Evolutionary conservation across 2,329 filamentous ascomycete species (phyloP).

Genomic region (Pseudohalonectria lignicola): DNA sequence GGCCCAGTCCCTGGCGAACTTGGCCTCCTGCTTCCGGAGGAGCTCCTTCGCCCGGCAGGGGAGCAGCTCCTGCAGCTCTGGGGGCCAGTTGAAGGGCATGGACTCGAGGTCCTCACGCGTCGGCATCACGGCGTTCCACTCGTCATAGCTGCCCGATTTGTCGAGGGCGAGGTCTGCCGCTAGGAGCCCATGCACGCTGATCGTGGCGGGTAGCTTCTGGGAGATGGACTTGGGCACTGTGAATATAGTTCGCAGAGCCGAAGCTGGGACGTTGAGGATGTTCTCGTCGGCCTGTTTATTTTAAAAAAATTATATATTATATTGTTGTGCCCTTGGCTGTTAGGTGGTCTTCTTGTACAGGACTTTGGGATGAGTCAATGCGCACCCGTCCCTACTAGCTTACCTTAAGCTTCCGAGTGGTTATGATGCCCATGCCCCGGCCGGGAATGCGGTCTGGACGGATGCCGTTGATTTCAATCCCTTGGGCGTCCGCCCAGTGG

Average conservation of each 20-base stretch:
- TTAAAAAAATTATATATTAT: neutral
- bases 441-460: conserved; percentile 56
- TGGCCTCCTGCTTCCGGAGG: conserved; percentile 38
- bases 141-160: conserved; percentile 29
- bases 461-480: conserved; percentile 58
- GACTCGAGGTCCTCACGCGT: conserved; percentile 42
- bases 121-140: conserved; percentile 62
- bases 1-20: conserved; percentile 28
- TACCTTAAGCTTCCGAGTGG: conserved; percentile 56
- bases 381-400: no score
- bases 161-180: conserved; percentile 56
- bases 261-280: conserved; percentile 54
- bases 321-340: neutral
- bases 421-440: conserved; percentile 68
- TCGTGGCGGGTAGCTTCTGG: conserved; percentile 36
- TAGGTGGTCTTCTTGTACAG: neutral
- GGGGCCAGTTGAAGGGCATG: conserved; percentile 38
- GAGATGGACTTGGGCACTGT: conserved; percentile 44
- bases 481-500: conserved; percentile 54
- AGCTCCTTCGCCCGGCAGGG: conserved; percentile 31
- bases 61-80: conserved; percentile 31
- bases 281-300: conserved; percentile 29
- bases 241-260: conserved; percentile 53
- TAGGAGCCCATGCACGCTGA: conserved; percentile 59
- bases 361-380: neutral